Percentiles rank a stretch among this genome's conserved stretches.
These are phyloP conservation scores for Paulownia fortunei DNA, from an alignment of 257 asterid species.

Conservation along the genomic window DNA sequence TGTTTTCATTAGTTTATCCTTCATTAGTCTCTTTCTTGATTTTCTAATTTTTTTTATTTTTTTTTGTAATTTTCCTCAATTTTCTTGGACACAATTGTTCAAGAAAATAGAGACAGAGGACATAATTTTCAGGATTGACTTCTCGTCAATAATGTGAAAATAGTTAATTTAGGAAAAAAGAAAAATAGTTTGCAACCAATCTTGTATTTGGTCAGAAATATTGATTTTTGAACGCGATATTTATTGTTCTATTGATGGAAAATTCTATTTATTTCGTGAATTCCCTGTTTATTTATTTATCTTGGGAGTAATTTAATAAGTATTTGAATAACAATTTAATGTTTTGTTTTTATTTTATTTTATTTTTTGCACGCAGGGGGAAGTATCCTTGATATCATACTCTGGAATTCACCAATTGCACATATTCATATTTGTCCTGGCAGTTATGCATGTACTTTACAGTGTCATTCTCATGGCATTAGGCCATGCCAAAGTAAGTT, in stretches of 20 bases:
- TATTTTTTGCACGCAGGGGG: constrained; percentile 33
- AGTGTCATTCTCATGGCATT: constrained; percentile 52
- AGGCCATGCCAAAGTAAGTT: constrained; percentile 62
- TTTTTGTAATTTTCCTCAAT: background rate
- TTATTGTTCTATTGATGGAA: too few species aligned
- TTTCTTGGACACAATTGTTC: too few species aligned
- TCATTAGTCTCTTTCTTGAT: background rate
- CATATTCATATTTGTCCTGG: constrained; percentile 57
- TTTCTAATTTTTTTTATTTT: background rate
- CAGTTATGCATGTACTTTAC: constrained; percentile 55
- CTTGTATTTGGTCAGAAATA: too few species aligned
- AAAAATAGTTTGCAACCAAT: too few species aligned
- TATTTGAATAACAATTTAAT: background rate
- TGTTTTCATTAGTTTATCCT: background rate
- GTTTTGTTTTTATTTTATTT: background rate
- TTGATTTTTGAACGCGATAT: too few species aligned
- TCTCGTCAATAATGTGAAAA: too few species aligned
- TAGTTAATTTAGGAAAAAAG: too few species aligned
- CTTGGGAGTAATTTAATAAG: background rate
- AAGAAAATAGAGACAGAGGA: too few species aligned
- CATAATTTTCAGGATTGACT: too few species aligned
- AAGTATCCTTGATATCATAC: constrained; percentile 48
- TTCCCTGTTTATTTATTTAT: background rate
- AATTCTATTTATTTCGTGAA: background rate
- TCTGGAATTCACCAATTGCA: constrained; percentile 60